A percentile compares a stretch with the other conserved stretches of the same genome.
Conservation (phyloP, 345 rosid species). For the Crucihimalaya himalaica region DNA sequence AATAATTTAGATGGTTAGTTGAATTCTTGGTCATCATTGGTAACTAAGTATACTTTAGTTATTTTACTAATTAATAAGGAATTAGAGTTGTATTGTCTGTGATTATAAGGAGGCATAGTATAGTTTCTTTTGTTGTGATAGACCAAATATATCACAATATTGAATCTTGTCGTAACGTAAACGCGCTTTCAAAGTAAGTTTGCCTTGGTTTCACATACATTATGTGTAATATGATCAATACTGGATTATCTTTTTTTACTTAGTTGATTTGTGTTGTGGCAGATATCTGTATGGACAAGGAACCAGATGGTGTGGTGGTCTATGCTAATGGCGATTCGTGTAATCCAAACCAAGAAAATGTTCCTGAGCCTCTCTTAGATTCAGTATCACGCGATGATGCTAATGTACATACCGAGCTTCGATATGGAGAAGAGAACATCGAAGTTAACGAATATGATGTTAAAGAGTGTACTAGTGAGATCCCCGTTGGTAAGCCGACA, state of each 20-base stretch:
- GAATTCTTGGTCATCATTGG: constrained; percentile 39
- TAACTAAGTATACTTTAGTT: constrained; percentile 32
- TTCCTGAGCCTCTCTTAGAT: constrained; percentile 45
- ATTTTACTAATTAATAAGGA: background rate
- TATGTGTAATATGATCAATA: background rate
- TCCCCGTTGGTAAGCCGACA: constrained; percentile 43
- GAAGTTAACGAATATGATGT: constrained; percentile 75
- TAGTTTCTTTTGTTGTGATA: constrained; percentile 12
- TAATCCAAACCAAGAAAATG: constrained; percentile 46
- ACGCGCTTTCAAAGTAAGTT: constrained; percentile 15
- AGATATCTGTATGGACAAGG: constrained; percentile 85
- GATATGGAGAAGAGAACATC: constrained; percentile 51
- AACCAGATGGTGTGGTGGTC: constrained; percentile 59
- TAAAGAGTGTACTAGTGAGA: constrained; percentile 77
- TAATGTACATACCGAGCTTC: constrained; percentile 50
- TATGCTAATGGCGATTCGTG: constrained; percentile 52
- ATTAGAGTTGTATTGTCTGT: constrained; percentile 26
- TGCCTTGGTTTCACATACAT: background rate
- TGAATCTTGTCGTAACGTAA: constrained; percentile 14
- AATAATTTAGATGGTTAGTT: constrained; percentile 42
- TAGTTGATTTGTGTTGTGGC: constrained; percentile 53
- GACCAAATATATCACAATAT: background rate
- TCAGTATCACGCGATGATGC: constrained; percentile 50
- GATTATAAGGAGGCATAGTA: background rate
- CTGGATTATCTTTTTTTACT: constrained; percentile 32